Evolutionary conservation across 768 basidiomycete species (phyloP), one percentile per base, ranked within the genome.

Genomic region (Lactarius quietus): DNA sequence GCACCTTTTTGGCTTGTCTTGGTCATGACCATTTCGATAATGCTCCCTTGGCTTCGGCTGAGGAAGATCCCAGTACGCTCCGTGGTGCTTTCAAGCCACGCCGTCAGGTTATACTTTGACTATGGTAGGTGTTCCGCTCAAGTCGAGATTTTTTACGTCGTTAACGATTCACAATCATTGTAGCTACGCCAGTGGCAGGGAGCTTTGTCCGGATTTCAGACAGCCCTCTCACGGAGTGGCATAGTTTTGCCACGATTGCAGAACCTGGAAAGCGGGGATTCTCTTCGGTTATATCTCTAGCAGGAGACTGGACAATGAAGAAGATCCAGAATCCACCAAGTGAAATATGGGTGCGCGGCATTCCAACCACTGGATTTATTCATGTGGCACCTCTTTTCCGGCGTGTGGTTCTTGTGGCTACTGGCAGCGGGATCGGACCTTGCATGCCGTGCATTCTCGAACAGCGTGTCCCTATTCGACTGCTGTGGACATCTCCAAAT

Each of bases 401-500:
- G 33, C 79, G 84, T 33, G 70, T 85, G 5, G 79, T 86, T 6
- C 76, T 86, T 56, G 84, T 86, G 31, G 84, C 85, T 8, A 86
- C 85, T 23, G 85, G 83, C 6, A 76, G 74, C 58, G 84, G 84
- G 52, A 86, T 87, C 65, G 86, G 84, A 2, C 85, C 85, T n/a
- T 85, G 83, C 70, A 81, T 83, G 2, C 82, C 84, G 0, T 79
- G 78, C 59, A 81, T 87, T 63, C 71, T 86, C 61, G 84, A 81
- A 61, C 75, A 79, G 68, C 75, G 78, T 29, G 75, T 83, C 9
- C 84, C 84, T 5, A 83, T 83, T 56, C 78, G 80, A 20, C 77
- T 86, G 35, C 78, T 87, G n/a, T 86, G 85, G 85, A 85, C 84
- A 0, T 81, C 84, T 18, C 85, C 84, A 2, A 81, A 84, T 67